Percentiles rank a stretch among this genome's conserved stretches.
These are phyloP conservation scores for Streptanthus diversifolius DNA, from an alignment of 345 rosid genomes.

Conservation along the genomic window DNA sequence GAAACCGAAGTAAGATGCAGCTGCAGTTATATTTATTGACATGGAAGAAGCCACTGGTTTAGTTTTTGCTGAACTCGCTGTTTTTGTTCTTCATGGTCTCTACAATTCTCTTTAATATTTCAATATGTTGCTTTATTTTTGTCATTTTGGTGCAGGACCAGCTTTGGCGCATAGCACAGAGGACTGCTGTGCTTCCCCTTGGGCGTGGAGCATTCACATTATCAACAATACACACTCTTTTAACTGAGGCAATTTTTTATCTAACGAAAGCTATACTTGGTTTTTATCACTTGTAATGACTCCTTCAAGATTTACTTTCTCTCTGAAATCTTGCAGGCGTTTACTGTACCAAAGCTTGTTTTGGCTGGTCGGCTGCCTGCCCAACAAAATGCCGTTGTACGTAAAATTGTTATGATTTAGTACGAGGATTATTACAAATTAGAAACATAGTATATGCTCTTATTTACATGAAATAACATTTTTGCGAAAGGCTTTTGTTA, in stretches of 20 bases:
- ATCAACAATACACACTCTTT: slow-evolving; percentile 84
- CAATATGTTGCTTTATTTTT: slow-evolving; percentile 12
- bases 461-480: background rate
- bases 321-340: slow-evolving; percentile 55
- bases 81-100: background rate
- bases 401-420: slow-evolving; percentile 34
- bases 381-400: slow-evolving; percentile 98
- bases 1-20: slow-evolving; percentile 21
- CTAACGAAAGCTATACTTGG: background rate
- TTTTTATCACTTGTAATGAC: slow-evolving; percentile 15
- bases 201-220: slow-evolving; percentile 99
- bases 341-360: slow-evolving; percentile 95
- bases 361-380: slow-evolving; percentile 97
- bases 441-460: background rate
- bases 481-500: slow-evolving; percentile 1
- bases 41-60: background rate
- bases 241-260: slow-evolving; percentile 63
- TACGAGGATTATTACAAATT: background rate
- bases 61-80: slow-evolving; percentile 7
- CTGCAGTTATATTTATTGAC: slow-evolving; percentile 6
- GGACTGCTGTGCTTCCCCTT: slow-evolving; percentile 92
- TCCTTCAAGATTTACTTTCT: slow-evolving; percentile 20
- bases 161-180: slow-evolving; percentile 93
- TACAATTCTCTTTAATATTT: background rate
- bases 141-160: slow-evolving; percentile 57